Percentiles rank a stretch among this genome's conserved stretches.
These are phyloP conservation scores for Candida pseudoviswanathii DNA, from an alignment of 1,139 yeast species.

Conservation along the genomic window DNA sequence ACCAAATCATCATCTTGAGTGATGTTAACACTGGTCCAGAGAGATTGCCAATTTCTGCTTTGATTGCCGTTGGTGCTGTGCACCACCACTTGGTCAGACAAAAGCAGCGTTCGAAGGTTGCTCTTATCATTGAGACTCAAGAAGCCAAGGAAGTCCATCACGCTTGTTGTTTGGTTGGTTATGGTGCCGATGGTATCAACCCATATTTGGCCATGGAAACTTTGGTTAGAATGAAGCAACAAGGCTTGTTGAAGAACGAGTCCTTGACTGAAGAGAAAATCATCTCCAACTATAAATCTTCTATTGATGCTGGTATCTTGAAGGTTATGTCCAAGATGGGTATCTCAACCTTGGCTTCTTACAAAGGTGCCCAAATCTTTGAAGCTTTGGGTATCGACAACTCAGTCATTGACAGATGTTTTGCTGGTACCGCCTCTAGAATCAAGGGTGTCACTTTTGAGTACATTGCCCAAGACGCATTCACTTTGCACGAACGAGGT, in stretches of 20 bases:
- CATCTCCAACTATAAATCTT: slow-evolving; percentile 74
- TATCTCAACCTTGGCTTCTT: slow-evolving; percentile 94
- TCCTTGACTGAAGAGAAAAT: slow-evolving; percentile 59
- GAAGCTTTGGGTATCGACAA: slow-evolving; percentile 96
- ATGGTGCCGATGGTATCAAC: slow-evolving; percentile 95
- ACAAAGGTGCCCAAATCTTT: slow-evolving; percentile 98
- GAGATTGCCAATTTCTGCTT: slow-evolving; percentile 82
- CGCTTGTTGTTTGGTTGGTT: slow-evolving; percentile 90
- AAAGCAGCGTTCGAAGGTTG: slow-evolving; percentile 95
- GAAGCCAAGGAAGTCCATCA: slow-evolving; percentile 98
- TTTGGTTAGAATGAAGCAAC: slow-evolving; percentile 78
- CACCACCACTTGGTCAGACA: slow-evolving; percentile 96
- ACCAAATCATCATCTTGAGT: slow-evolving; percentile 73
- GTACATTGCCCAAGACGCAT: slow-evolving; percentile 94
- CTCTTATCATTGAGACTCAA: slow-evolving; percentile 87
- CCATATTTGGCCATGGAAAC: slow-evolving; percentile 95
- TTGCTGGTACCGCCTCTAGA: slow-evolving; percentile 97
- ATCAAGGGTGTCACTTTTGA: slow-evolving; percentile 95
- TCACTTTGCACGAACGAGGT: slow-evolving; percentile 90
- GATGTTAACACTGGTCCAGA: slow-evolving; percentile 65
- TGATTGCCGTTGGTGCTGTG: slow-evolving; percentile 94
- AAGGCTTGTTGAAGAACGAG: slow-evolving; percentile 68
- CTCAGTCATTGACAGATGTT: slow-evolving; percentile 92
- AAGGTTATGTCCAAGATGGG: slow-evolving; percentile 99
- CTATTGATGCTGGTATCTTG: slow-evolving; percentile 87